phyloP scores from a whole-genome alignment of 768 basidiomycete genomes.

The Mycena vitilis region DNA sequence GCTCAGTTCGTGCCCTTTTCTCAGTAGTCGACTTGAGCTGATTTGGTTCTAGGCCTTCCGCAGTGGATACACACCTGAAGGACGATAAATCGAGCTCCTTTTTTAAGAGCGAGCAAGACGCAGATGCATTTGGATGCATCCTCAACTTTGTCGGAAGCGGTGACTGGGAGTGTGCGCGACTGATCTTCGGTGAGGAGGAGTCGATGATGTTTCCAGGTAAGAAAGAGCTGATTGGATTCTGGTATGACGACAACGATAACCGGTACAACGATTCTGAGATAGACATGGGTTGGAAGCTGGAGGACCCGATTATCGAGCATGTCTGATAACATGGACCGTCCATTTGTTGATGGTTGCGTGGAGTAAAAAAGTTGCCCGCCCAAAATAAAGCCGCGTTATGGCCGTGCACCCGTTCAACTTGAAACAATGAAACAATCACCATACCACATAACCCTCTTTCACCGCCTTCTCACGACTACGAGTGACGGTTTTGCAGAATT shows the following conservation, averaged over 20 bases:
- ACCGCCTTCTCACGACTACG: no score
- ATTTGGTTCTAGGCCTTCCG: conserved; percentile 23
- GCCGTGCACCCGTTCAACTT: no score
- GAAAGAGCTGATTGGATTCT: conserved; percentile 36
- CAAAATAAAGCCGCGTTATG: no score
- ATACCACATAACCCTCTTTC: no score
- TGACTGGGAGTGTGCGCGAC: conserved; percentile 31
- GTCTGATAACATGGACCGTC: no score
- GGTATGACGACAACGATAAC: conserved; percentile 35
- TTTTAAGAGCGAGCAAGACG: background rate
- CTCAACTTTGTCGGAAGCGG: conserved; percentile 4
- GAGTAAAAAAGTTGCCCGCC: no score
- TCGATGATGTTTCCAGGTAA: conserved; percentile 26
- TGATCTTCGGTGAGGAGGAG: conserved; percentile 33
- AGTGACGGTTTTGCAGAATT: no score
- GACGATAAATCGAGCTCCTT: conserved; percentile 8
- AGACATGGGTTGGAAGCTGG: background rate
- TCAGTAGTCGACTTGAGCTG: no score
- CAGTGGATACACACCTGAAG: conserved; percentile 18
- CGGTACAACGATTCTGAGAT: conserved; percentile 19
- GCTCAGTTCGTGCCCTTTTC: conserved; percentile 29
- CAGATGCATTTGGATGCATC: conserved; percentile 24
- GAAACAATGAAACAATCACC: no score
- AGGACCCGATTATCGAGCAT: background rate
- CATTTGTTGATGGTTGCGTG: no score